Conservation (phyloP, 2,329 filamentous ascomycete species). For the Lizonia empirigonia region DNA sequence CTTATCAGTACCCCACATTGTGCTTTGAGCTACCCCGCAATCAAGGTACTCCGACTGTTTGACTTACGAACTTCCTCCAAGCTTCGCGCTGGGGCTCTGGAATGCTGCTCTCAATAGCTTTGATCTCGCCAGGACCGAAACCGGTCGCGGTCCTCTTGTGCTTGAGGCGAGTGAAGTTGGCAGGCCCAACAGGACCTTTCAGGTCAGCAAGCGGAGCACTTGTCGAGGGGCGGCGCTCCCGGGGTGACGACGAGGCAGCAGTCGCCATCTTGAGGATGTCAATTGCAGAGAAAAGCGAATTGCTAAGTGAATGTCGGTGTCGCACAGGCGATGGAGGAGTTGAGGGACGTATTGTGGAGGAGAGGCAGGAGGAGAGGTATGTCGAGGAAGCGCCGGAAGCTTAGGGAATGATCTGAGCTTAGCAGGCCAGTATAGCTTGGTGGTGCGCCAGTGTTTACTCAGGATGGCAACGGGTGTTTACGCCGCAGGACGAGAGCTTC, state of each 20-base stretch:
- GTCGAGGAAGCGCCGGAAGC: slow-evolving; percentile 11
- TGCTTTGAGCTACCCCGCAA: slow-evolving; percentile 25
- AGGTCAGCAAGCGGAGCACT: slow-evolving; percentile 86
- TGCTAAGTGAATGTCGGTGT: slow-evolving; percentile 32
- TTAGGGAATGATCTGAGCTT: slow-evolving; percentile 7
- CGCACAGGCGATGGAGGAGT: slow-evolving; percentile 36
- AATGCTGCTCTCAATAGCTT: slow-evolving; percentile 87
- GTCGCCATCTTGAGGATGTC: slow-evolving; percentile 40
- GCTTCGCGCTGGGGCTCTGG: slow-evolving; percentile 86
- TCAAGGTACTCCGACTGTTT: slow-evolving; percentile 12
- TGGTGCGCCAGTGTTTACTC: slow-evolving; percentile 14
- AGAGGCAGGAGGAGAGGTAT: slow-evolving; percentile 9
- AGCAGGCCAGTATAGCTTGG: slow-evolving; percentile 5
- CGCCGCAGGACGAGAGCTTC: slow-evolving; percentile 9
- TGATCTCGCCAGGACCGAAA: slow-evolving; percentile 89
- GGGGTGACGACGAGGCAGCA: slow-evolving; percentile 50
- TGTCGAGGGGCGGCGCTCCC: slow-evolving; percentile 81
- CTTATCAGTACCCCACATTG: slow-evolving; percentile 21
- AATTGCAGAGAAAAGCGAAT: slow-evolving; percentile 35
- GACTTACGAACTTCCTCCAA: slow-evolving; percentile 66
- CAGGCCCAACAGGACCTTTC: slow-evolving; percentile 79
- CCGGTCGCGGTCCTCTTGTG: slow-evolving; percentile 97
- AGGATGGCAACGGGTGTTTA: slow-evolving; percentile 13
- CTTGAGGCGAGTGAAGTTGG: slow-evolving; percentile 84
- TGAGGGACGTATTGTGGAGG: slow-evolving; percentile 24